Evolutionary conservation across 2,329 filamentous ascomycete species (phyloP).

Genomic region (Sclerotinia minor): DNA sequence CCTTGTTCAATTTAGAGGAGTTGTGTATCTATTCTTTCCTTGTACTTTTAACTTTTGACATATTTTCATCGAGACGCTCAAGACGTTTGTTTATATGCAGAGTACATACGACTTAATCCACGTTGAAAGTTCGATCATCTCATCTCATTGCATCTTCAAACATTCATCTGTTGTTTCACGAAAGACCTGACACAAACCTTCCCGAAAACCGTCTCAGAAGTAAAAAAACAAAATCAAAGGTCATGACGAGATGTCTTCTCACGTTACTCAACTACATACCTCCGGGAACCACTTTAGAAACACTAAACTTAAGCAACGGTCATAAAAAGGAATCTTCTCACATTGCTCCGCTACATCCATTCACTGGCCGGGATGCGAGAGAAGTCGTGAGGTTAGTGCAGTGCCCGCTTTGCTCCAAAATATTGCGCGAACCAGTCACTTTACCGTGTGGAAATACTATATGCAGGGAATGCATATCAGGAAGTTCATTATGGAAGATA

Average conservation of each 20-base stretch:
- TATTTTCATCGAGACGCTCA: background rate
- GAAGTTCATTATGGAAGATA: slow-evolving; percentile 32
- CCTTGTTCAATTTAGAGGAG: too few species aligned
- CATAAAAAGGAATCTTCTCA: too few species aligned
- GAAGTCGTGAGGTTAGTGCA: slow-evolving; percentile 72
- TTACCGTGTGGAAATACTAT: slow-evolving; percentile 80
- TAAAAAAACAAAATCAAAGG: too few species aligned
- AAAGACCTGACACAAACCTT: too few species aligned
- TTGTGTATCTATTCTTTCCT: background rate
- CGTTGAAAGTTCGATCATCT: background rate
- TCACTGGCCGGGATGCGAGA: slow-evolving; percentile 52
- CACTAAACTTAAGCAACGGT: too few species aligned
- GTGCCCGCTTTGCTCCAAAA: slow-evolving; percentile 71
- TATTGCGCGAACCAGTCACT: slow-evolving; percentile 67
- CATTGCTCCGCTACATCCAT: background rate
- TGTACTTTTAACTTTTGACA: background rate
- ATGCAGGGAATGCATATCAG: slow-evolving; percentile 73
- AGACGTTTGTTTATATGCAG: background rate
- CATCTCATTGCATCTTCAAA: background rate
- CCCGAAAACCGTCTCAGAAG: too few species aligned
- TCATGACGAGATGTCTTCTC: too few species aligned
- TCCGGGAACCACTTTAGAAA: background rate
- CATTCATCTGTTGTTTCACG: too few species aligned
- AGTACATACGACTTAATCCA: too few species aligned
- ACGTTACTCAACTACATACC: background rate